Conservation (phyloP, 75 land plant genomes). For the Gnetum montanum region DNA sequence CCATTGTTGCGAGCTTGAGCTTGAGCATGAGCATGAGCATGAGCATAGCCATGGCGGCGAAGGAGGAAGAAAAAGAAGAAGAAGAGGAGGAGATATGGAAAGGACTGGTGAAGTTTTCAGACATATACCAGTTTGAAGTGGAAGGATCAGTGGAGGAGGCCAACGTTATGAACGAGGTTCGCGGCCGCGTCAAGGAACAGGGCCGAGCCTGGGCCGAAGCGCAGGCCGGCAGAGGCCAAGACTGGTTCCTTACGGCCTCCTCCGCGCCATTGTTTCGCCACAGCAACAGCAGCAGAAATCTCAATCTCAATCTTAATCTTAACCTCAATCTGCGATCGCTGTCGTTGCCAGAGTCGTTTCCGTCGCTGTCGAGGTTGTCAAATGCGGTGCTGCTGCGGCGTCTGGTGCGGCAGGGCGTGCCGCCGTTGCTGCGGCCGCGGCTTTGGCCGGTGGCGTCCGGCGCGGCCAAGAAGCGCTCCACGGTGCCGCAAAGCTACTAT, state of each 20-base stretch:
- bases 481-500: slow-evolving; percentile 37
- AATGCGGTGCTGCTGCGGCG: slow-evolving; percentile 25
- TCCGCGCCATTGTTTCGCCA: slow-evolving; percentile 13
- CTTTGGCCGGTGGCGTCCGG: slow-evolving; percentile 34
- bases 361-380: slow-evolving; percentile 12
- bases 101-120: slow-evolving; percentile 21
- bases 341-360: slow-evolving; percentile 8
- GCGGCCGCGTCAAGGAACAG: slow-evolving; percentile 30
- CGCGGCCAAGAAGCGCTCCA: slow-evolving; percentile 29
- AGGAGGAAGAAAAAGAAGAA: not conserved
- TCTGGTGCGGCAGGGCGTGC: slow-evolving; percentile 34
- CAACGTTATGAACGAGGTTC: slow-evolving; percentile 18
- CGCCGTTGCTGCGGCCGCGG: slow-evolving; percentile 25
- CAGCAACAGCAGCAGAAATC: too few relatives aligned
- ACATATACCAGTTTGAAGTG: slow-evolving; percentile 21
- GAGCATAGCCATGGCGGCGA: too few relatives aligned
- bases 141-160: slow-evolving; percentile 33
- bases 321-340: not conserved
- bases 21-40: too few relatives aligned
- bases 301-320: not conserved
- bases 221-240: slow-evolving; percentile 27
- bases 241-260: slow-evolving; percentile 30
- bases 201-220: slow-evolving; percentile 19
- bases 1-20: too few relatives aligned
- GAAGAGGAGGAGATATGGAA: not conserved